These are phyloP conservation scores for Monosporascus sp. DNA, from an alignment of 2,329 filamentous ascomycete genomes.

Conservation along the genomic window DNA sequence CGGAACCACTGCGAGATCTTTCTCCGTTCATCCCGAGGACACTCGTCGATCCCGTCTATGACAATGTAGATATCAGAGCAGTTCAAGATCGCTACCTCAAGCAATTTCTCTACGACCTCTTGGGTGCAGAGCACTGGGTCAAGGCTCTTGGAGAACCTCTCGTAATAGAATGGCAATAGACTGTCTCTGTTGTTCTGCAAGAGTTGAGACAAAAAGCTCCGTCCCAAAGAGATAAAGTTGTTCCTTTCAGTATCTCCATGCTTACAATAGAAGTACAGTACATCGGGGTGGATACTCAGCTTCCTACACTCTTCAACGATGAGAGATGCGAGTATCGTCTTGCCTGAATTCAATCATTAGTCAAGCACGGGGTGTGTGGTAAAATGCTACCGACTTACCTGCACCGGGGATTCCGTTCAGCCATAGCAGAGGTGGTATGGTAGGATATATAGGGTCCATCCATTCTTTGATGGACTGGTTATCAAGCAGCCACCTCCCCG, in stretches of 20 bases:
- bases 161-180: conserved; percentile 7
- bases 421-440: conserved; percentile 17
- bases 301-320: conserved; percentile 20
- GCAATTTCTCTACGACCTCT: conserved; percentile 16
- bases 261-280: conserved; percentile 28
- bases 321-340: conserved; percentile 27
- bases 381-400: conserved; percentile 10
- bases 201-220: conserved; percentile 8
- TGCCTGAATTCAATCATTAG: conserved; percentile 17
- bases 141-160: conserved; percentile 6
- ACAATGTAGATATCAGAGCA: conserved; percentile 24
- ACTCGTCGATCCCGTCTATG: conserved; percentile 32
- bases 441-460: conserved; percentile 10
- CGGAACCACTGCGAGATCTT: conserved; percentile 22
- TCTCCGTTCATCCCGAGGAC: conserved; percentile 20
- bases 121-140: conserved; percentile 2
- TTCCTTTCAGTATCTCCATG: conserved; percentile 15
- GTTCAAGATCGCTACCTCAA: conserved; percentile 17
- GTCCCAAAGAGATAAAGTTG: conserved; percentile 18
- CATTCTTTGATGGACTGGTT: conserved; percentile 10
- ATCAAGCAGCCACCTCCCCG: conserved; percentile 18
- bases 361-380: too few relatives aligned
- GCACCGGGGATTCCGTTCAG: conserved; percentile 22
- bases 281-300: conserved; percentile 6
- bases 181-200: conserved; percentile 3